Conservation (phyloP, 805 yeast species). For the Ogataea nakhonphanomensis region DNA sequence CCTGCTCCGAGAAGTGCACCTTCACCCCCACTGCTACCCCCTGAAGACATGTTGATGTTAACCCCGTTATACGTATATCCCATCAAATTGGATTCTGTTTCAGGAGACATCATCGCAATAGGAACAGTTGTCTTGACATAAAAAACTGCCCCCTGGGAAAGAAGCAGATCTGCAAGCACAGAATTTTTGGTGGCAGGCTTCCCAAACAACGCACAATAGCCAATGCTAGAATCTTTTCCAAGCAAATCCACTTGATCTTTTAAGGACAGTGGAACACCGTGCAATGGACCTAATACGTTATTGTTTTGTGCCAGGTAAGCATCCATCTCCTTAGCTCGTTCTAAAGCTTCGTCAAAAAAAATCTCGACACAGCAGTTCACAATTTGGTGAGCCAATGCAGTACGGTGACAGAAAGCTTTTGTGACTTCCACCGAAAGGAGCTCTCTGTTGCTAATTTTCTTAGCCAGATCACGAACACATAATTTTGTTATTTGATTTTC, state of each 20-base stretch:
- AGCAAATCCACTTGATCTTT: slow-evolving; percentile 45
- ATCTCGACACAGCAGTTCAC: slow-evolving; percentile 39
- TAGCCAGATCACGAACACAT: slow-evolving; percentile 14
- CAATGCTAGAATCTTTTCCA: slow-evolving; percentile 49
- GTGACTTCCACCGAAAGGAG: slow-evolving; percentile 45
- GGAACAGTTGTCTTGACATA: slow-evolving; percentile 44
- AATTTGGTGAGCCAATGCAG: slow-evolving; percentile 57
- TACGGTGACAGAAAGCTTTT: slow-evolving; percentile 55
- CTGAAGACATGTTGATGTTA: slow-evolving; percentile 36
- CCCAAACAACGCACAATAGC: slow-evolving; percentile 37
- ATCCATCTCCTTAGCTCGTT: slow-evolving; percentile 54
- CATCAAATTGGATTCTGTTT: slow-evolving; percentile 35
- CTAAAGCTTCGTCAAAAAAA: slow-evolving; percentile 57
- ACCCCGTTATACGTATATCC: slow-evolving; percentile 38
- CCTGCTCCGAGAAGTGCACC: slow-evolving; percentile 34
- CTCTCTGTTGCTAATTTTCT: slow-evolving; percentile 30
- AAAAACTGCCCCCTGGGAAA: slow-evolving; percentile 39
- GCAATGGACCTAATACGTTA: slow-evolving; percentile 55
- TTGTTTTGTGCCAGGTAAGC: slow-evolving; percentile 44
- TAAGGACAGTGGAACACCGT: slow-evolving; percentile 54
- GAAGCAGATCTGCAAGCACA: slow-evolving; percentile 31
- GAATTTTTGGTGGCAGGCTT: slow-evolving; percentile 31
- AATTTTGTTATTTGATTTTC: slow-evolving; percentile 40
- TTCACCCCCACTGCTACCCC: slow-evolving; percentile 48
- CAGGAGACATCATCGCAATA: slow-evolving; percentile 40